Conservation (phyloP, 2,329 filamentous ascomycete species). For the Dryadomyces quercus-mongolicae region DNA sequence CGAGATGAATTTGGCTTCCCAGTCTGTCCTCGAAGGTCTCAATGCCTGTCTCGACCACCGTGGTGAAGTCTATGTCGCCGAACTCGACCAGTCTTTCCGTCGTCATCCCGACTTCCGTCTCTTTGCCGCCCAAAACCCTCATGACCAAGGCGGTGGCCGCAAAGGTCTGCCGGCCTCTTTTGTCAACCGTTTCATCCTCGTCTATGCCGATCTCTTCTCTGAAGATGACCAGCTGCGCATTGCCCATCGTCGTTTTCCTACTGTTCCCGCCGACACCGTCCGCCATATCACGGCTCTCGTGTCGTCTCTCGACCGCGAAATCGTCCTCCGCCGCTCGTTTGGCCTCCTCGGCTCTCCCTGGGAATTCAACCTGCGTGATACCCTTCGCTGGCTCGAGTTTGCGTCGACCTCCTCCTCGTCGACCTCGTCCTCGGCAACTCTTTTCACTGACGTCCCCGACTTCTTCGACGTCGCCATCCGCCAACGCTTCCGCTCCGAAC, state of each 20-base stretch:
- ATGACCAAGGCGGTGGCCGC: conserved; percentile 89
- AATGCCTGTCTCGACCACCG: conserved; percentile 96
- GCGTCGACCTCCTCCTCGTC: conserved; percentile 25
- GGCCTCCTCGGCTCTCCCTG: conserved; percentile 64
- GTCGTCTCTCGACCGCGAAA: conserved; percentile 61
- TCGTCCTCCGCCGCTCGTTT: conserved; percentile 47
- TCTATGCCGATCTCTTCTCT: conserved; percentile 86
- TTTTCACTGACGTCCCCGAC: conserved; percentile 87
- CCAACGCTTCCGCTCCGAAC: conserved; percentile 70
- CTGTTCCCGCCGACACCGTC: conserved; percentile 45
- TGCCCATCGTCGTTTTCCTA: conserved; percentile 64
- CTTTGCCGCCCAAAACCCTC: conserved; percentile 94
- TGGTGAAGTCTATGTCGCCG: conserved; percentile 89
- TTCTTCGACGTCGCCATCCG: conserved; percentile 73
- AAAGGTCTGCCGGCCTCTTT: conserved; percentile 94
- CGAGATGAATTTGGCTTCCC: conserved; percentile 97
- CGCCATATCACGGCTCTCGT: conserved; percentile 66
- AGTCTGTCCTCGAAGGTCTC: conserved; percentile 89
- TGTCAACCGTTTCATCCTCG: conserved; percentile 95
- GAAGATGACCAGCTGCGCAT: conserved; percentile 73
- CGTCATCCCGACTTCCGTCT: conserved; percentile 84
- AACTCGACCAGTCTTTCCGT: conserved; percentile 87
- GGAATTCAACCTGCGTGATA: conserved; percentile 92
- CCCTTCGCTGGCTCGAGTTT: conserved; percentile 74
- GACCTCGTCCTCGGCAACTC: no score